A percentile compares a stretch with the other conserved stretches of the same genome.
Conservation (phyloP, 495 filamentous ascomycete species). For the Staphylotrichum tortipilum region DNA sequence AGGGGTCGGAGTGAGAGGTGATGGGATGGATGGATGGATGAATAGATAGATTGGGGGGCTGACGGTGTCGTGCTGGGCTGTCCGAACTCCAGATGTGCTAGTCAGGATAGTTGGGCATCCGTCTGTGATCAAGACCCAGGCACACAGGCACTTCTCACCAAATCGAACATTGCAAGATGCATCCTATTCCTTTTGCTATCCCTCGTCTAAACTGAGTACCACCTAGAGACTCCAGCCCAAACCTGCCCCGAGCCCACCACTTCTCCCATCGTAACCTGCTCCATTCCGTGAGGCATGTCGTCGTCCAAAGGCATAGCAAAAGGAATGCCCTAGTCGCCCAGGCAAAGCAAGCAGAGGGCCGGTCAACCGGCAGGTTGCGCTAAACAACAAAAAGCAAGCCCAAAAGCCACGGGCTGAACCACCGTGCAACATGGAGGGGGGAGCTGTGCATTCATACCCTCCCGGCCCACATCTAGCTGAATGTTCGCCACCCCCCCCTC, state of each 20-base stretch:
- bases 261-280: background rate
- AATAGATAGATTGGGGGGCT: background rate
- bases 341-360: background rate
- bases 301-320: background rate
- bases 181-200: constrained; percentile 8
- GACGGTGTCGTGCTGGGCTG: too few species aligned
- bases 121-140: too few species aligned
- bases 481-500: background rate
- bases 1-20: background rate
- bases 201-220: constrained; percentile 10
- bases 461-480: constrained; percentile 1
- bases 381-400: constrained; percentile 5
- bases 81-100: too few species aligned
- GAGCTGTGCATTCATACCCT: background rate
- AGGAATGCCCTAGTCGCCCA: background rate
- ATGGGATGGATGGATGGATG: background rate
- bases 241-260: background rate
- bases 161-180: background rate
- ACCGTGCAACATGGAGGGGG: background rate
- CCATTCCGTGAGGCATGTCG: constrained; percentile 5
- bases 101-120: too few species aligned
- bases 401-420: background rate
- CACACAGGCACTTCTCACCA: too few species aligned
- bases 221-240: background rate
- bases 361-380: constrained; percentile 2